Conservation (phyloP, 805 yeast genomes). For the Saccharomycopsis amapae region DNA sequence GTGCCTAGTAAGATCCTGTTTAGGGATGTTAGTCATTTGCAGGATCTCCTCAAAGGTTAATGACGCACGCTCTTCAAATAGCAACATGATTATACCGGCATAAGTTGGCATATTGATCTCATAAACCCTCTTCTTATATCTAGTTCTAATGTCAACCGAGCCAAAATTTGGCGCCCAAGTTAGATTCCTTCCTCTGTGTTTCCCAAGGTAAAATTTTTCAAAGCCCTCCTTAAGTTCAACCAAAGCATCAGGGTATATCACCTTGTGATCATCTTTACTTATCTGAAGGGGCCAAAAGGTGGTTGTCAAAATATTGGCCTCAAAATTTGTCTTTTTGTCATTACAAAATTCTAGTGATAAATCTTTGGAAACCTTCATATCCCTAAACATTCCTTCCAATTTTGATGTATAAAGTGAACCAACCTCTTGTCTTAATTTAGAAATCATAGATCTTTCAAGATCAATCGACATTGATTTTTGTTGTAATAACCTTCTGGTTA, state of each 20-base stretch:
- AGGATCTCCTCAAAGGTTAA: slow-evolving; percentile 57
- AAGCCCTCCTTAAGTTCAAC: slow-evolving; percentile 38
- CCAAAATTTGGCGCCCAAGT: slow-evolving; percentile 84
- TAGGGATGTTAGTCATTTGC: slow-evolving; percentile 64
- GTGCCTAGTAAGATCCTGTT: slow-evolving; percentile 64
- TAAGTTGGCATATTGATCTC: slow-evolving; percentile 75
- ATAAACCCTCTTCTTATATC: slow-evolving; percentile 62
- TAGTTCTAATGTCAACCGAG: slow-evolving; percentile 68
- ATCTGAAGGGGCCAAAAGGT: slow-evolving; percentile 63
- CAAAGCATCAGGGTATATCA: slow-evolving; percentile 28
- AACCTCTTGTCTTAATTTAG: slow-evolving; percentile 63
- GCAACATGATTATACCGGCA: slow-evolving; percentile 68
- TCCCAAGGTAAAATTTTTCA: slow-evolving; percentile 42
- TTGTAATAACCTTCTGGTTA: slow-evolving; percentile 69
- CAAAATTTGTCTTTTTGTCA: slow-evolving; percentile 35
- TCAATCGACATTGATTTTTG: slow-evolving; percentile 38
- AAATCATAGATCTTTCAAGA: slow-evolving; percentile 61
- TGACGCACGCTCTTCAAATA: slow-evolving; percentile 53
- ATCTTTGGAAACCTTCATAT: slow-evolving; percentile 54
- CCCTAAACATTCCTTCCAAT: slow-evolving; percentile 82
- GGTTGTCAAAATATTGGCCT: slow-evolving; percentile 49
- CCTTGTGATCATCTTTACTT: slow-evolving; percentile 26
- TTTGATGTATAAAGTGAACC: slow-evolving; percentile 76
- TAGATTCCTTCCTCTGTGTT: slow-evolving; percentile 52
- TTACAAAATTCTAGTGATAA: slow-evolving; percentile 34